Evolutionary conservation across 352 stramenopile species (phyloP).

Genomic region (Globisporangium uncinulatum): DNA sequence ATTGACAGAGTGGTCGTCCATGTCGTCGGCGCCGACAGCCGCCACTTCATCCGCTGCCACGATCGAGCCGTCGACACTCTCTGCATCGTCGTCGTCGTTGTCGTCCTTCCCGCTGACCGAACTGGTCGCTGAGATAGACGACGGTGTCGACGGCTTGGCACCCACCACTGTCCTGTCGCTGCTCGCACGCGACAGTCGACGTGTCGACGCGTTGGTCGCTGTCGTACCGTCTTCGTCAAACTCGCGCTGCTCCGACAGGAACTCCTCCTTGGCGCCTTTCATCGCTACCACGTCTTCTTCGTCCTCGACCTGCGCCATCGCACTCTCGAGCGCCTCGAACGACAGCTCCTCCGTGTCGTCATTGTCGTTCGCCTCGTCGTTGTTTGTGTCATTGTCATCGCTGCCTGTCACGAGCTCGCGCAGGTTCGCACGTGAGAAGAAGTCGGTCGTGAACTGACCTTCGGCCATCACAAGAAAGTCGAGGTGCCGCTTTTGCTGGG

Average conservation of each 20-base stretch:
- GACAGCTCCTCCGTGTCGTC: slow-evolving; percentile 45
- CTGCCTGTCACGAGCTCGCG: slow-evolving; percentile 82
- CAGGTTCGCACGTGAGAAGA: slow-evolving; percentile 84
- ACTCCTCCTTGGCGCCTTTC: slow-evolving; percentile 64
- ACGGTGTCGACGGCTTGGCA: slow-evolving; percentile 30
- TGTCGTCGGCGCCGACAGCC: slow-evolving; percentile 5
- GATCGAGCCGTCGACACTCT: slow-evolving; percentile 9
- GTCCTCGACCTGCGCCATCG: slow-evolving; percentile 95
- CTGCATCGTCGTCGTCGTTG: slow-evolving; percentile 27
- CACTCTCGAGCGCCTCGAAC: slow-evolving; percentile 80
- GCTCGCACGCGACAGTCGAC: neutral
- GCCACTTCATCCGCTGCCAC: slow-evolving; percentile 19
- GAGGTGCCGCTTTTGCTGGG: slow-evolving; percentile 96
- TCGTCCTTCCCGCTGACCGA: slow-evolving; percentile 34
- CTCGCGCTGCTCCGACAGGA: slow-evolving; percentile 46
- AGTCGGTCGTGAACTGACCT: slow-evolving; percentile 73
- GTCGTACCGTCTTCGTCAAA: slow-evolving; percentile 44
- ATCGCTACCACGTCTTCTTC: slow-evolving; percentile 94
- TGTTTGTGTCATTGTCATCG: slow-evolving; percentile 17
- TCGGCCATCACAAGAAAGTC: slow-evolving; percentile 91
- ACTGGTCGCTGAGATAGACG: slow-evolving; percentile 27
- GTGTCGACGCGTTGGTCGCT: neutral
- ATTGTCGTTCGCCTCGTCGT: slow-evolving; percentile 22
- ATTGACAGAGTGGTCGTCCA: no score
- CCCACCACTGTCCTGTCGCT: slow-evolving; percentile 6